A percentile compares a stretch with the other conserved stretches of the same genome.
These are phyloP conservation scores for Calonectria honghensis DNA, from an alignment of 2,329 filamentous ascomycete genomes.

Conservation along the genomic window DNA sequence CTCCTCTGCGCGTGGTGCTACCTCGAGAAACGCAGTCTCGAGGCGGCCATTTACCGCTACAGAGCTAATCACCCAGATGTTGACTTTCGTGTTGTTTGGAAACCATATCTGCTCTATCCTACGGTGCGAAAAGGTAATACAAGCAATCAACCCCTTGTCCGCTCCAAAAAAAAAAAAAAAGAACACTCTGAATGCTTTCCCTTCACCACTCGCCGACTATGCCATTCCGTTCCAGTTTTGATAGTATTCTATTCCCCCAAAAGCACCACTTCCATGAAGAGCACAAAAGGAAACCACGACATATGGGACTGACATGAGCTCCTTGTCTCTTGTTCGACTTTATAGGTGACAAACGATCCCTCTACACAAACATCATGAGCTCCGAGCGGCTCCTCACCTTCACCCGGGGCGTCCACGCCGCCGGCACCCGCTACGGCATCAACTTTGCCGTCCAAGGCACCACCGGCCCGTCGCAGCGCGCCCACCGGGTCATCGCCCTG, in stretches of 20 bases:
- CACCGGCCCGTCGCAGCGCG: slow-evolving; percentile 66
- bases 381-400: slow-evolving; percentile 54
- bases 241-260: background rate
- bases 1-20: slow-evolving; percentile 73
- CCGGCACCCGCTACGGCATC: slow-evolving; percentile 62
- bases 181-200: background rate
- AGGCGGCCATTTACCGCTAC: slow-evolving; percentile 66
- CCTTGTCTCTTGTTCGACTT: background rate
- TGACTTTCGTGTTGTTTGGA: slow-evolving; percentile 68
- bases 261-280: background rate
- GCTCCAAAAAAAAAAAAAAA: background rate
- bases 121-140: slow-evolving; percentile 55
- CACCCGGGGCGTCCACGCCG: slow-evolving; percentile 57
- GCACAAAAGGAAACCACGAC: background rate
- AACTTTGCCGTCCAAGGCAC: slow-evolving; percentile 63
- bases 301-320: slow-evolving; percentile 12
- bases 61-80: slow-evolving; percentile 63
- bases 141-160: background rate
- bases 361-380: slow-evolving; percentile 60
- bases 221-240: background rate
- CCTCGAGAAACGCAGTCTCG: slow-evolving; percentile 67
- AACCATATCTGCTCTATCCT: slow-evolving; percentile 68
- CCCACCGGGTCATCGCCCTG: slow-evolving; percentile 69
- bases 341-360: slow-evolving; percentile 58
- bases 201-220: background rate